Evolutionary conservation across 202 grass and related monocot genomes (phyloP).

Genomic region (Hordeum pubiflorum): DNA sequence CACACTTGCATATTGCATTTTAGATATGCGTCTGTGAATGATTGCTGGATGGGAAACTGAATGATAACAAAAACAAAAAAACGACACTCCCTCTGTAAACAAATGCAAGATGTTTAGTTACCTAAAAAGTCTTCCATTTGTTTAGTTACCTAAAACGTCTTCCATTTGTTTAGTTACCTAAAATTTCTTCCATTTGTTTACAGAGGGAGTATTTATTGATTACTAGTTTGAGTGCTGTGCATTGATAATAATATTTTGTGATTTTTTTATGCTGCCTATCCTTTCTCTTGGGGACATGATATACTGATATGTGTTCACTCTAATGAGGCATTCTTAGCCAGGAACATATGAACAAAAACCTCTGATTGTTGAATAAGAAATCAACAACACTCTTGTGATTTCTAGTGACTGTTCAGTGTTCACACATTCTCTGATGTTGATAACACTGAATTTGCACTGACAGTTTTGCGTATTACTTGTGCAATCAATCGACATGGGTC

Average conservation of each 20-base stretch:
- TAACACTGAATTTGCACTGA: not conserved
- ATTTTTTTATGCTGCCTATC: not conserved
- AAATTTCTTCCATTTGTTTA: too few relatives aligned
- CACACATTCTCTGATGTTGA: not conserved
- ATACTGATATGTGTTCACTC: not conserved
- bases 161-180: too few relatives aligned
- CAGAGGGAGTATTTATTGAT: too few relatives aligned
- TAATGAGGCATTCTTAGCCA: not conserved
- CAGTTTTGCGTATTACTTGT: not conserved
- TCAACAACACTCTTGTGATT: not conserved
- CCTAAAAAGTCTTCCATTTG: too few relatives aligned
- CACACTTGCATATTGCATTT: not conserved
- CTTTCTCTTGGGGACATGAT: not conserved
- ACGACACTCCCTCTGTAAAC: too few relatives aligned
- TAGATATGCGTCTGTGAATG: slow-evolving; percentile 7
- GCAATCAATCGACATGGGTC: not conserved
- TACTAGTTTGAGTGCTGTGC: not conserved
- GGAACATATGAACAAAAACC: not conserved
- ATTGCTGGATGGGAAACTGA: not conserved
- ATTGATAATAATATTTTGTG: not conserved
- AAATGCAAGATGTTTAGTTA: too few relatives aligned
- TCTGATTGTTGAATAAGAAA: not conserved
- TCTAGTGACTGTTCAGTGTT: not conserved
- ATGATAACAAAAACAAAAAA: not conserved
- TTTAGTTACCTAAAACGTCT: too few relatives aligned